A percentile compares a stretch with the other conserved stretches of the same genome.
Conservation (phyloP, 345 rosid genomes). For the Durio zibethinus region DNA sequence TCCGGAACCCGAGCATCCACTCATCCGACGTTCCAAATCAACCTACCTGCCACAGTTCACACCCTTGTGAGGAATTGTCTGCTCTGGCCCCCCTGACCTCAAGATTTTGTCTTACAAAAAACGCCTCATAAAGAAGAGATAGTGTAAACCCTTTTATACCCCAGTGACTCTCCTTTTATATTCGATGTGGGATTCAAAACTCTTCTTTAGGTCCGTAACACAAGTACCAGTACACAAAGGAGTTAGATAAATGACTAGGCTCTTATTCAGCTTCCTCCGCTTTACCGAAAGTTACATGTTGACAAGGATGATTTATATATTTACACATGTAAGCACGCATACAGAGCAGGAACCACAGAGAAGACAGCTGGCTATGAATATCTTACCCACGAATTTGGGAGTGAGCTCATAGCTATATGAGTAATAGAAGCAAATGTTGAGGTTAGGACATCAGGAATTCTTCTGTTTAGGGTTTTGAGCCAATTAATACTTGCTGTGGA, state of each 20-base stretch:
- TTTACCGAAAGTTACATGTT: neutral
- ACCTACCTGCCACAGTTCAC: no score
- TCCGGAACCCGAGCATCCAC: no score
- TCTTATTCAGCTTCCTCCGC: neutral
- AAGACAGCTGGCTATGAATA: neutral
- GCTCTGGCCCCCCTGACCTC: no score
- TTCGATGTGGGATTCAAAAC: no score
- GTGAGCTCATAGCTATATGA: slow-evolving; percentile 76
- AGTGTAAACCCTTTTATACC: no score
- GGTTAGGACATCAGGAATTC: slow-evolving; percentile 78
- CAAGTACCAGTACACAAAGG: neutral
- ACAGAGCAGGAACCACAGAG: neutral
- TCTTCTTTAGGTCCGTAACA: no score
- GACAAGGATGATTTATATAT: neutral
- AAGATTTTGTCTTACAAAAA: no score
- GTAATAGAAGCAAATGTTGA: slow-evolving; percentile 73
- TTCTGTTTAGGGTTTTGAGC: slow-evolving; percentile 62
- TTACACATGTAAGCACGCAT: neutral
- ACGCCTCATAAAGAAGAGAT: no score
- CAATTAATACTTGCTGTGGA: slow-evolving; percentile 70
- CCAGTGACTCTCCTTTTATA: no score
- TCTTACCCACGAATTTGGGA: slow-evolving; percentile 76
- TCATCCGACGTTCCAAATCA: no score
- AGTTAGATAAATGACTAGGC: neutral
- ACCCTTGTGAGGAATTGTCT: no score